These are phyloP conservation scores for Cordyceps cicadae DNA, from an alignment of 2,329 filamentous ascomycete genomes.

Conservation along the genomic window DNA sequence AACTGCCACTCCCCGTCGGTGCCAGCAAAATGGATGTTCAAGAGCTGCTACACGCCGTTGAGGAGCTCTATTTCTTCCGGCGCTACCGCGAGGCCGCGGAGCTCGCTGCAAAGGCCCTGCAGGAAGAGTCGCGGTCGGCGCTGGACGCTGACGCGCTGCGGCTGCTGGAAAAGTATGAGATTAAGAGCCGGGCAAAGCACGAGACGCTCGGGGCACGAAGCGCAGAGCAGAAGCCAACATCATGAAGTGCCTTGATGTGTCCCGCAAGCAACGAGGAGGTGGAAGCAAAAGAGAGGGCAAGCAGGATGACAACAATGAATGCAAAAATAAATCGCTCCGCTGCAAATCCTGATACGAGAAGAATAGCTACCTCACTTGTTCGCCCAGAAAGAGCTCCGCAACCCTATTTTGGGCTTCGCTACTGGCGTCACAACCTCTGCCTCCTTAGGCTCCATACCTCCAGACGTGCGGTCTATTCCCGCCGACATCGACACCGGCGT, in stretches of 20 bases:
- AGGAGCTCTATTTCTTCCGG: conserved; percentile 49
- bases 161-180: conserved; percentile 34
- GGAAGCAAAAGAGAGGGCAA: too few relatives aligned
- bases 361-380: background rate
- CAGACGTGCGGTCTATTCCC: background rate
- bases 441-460: background rate
- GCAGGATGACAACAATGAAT: too few relatives aligned
- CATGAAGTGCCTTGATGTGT: too few relatives aligned
- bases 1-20: conserved; percentile 30
- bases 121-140: conserved; percentile 20
- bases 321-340: background rate
- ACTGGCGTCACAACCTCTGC: background rate
- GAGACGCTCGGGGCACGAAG: background rate
- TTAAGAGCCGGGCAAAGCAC: conserved; percentile 30
- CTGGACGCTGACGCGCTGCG: conserved; percentile 37
- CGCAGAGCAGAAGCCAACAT: background rate
- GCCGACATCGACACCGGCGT: too few relatives aligned
- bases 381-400: background rate
- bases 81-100: conserved; percentile 37
- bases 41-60: conserved; percentile 45
- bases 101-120: conserved; percentile 31
- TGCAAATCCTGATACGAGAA: background rate
- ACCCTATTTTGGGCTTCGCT: background rate
- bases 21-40: conserved; percentile 40
- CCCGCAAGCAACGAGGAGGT: too few relatives aligned